Conservation (phyloP, 78 protist genomes). For the Planoprotostelium fungivorum region DNA sequence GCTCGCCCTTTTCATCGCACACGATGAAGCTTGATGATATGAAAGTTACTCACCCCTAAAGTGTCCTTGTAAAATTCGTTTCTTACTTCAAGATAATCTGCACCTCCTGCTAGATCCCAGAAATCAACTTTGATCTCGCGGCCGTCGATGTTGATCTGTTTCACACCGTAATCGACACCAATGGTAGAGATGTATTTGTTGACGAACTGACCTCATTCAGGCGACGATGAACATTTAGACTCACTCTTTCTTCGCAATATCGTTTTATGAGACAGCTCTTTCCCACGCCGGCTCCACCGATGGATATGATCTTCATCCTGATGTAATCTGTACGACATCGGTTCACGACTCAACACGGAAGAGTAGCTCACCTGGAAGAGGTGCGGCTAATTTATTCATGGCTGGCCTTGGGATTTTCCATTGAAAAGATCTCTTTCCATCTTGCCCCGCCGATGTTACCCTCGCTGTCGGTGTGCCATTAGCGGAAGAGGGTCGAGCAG, state of each 20-base stretch:
- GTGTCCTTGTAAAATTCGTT: slow-evolving; percentile 72
- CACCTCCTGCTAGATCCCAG: slow-evolving; percentile 70
- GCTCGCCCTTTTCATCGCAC: not conserved
- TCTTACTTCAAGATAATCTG: slow-evolving; percentile 43
- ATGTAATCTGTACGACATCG: not conserved
- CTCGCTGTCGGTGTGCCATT: not conserved
- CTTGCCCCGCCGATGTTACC: not conserved
- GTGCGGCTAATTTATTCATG: not conserved
- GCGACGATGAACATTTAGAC: not conserved
- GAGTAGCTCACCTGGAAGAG: not conserved
- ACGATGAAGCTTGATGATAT: no score
- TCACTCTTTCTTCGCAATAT: slow-evolving; percentile 62
- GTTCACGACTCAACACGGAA: not conserved
- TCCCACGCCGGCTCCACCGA: slow-evolving; percentile 65
- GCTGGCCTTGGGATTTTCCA: not conserved
- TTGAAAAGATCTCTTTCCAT: no score
- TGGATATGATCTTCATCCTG: slow-evolving; percentile 48
- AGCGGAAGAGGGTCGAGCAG: not conserved
- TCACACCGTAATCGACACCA: slow-evolving; percentile 79
- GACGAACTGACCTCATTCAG: slow-evolving; percentile 19
- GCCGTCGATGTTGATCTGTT: slow-evolving; percentile 1
- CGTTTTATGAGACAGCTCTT: slow-evolving; percentile 72
- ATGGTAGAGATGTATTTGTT: slow-evolving; percentile 65
- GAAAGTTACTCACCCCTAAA: slow-evolving; percentile 40
- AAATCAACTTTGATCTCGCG: slow-evolving; percentile 31